Percentiles rank a stretch among this genome's conserved stretches.
Conservation (phyloP, 208 protist genomes). For the Angomonas desouzai region DNA sequence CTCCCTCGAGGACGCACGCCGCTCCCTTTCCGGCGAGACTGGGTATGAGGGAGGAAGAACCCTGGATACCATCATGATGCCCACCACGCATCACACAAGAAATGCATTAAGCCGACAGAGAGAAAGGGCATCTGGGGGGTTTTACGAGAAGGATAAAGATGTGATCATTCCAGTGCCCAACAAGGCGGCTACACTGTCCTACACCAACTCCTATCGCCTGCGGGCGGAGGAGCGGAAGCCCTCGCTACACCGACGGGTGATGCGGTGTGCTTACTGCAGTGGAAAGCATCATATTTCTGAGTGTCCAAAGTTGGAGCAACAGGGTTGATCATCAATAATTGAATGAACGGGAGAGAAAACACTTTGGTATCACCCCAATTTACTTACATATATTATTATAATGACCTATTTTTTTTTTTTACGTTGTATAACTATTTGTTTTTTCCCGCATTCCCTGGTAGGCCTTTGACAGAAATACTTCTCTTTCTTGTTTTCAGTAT, state of each 20-base stretch:
- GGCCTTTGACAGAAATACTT: too few relatives aligned
- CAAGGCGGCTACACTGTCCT: constrained; percentile 31
- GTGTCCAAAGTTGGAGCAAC: constrained; percentile 44
- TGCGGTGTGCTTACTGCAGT: constrained; percentile 82
- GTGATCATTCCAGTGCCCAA: constrained; percentile 50
- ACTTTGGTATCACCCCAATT: too few relatives aligned
- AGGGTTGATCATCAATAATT: background rate
- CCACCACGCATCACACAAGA: background rate
- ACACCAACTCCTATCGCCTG: constrained; percentile 36
- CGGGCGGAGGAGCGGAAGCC: constrained; percentile 44
- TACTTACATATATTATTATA: too few relatives aligned
- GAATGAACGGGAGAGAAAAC: background rate
- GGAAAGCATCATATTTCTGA: constrained; percentile 69
- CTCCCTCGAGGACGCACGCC: background rate
- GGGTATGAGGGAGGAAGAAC: too few relatives aligned
- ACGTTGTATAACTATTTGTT: too few relatives aligned
- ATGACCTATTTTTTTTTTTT: too few relatives aligned
- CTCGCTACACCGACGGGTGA: constrained; percentile 41
- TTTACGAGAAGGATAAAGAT: background rate
- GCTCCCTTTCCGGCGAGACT: background rate
- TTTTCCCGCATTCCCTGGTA: too few relatives aligned
- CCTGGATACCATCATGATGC: background rate
- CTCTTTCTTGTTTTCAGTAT: constrained; percentile 3
- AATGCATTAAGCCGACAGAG: background rate
- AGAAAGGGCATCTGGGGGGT: background rate